Percentiles rank a stretch among this genome's conserved stretches.
Evolutionary conservation across 805 yeast genomes (phyloP).

Genomic region (Candida xyloterini): DNA sequence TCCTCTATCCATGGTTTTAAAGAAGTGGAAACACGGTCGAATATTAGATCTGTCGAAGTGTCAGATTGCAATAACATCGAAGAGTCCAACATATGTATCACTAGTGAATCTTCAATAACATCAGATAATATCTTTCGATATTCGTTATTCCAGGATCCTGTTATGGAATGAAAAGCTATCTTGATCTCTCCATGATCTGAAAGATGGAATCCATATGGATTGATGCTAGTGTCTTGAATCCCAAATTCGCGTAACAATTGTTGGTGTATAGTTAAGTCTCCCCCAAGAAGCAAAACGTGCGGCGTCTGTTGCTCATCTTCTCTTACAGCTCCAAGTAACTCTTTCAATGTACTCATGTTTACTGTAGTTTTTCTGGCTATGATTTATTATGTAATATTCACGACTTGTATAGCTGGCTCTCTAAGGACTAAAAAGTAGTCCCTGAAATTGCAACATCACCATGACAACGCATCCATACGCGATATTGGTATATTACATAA

Average conservation of each 20-base stretch:
- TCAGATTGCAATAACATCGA: neutral
- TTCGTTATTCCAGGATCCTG: neutral
- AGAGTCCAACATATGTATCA: neutral
- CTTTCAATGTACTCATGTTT: constrained; percentile 14
- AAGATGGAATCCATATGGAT: constrained; percentile 14
- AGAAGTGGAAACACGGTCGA: neutral
- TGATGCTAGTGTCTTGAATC: neutral
- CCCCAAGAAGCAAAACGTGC: constrained; percentile 14
- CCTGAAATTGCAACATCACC: neutral
- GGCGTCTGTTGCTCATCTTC: constrained; percentile 2
- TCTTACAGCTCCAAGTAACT: constrained; percentile 9
- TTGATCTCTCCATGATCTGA: constrained; percentile 6
- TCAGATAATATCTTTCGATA: neutral
- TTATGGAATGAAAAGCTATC: constrained; percentile 11
- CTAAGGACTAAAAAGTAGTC: neutral
- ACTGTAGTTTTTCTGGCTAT: constrained; percentile 1
- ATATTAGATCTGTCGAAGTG: neutral
- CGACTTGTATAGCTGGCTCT: neutral
- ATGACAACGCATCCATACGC: neutral
- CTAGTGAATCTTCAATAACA: neutral
- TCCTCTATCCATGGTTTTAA: constrained; percentile 4
- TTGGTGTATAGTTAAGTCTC: constrained; percentile 2
- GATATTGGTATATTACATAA: no score
- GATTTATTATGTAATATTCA: neutral
- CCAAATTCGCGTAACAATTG: constrained; percentile 6